Conservation (phyloP, 73 alveolate species). For the Paramecium tetraurelia region DNA sequence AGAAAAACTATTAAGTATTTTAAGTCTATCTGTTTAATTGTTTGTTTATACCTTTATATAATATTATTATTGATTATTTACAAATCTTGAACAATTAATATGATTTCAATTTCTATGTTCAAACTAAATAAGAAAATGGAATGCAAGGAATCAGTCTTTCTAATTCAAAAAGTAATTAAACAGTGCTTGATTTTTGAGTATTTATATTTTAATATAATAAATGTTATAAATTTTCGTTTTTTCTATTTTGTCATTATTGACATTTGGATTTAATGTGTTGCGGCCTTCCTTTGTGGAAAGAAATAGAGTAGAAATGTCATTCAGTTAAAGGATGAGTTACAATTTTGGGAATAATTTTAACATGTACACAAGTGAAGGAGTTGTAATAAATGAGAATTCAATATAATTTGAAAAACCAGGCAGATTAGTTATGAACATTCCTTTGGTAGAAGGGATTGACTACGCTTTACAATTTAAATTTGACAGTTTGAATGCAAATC, state of each 20-base stretch:
- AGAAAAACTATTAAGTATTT: no score
- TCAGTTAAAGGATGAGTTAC: slow-evolving; percentile 12
- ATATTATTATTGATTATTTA: no score
- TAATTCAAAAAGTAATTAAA: background rate
- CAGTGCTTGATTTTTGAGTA: background rate
- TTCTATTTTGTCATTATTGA: background rate
- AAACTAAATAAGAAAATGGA: no score
- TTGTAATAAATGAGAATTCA: background rate
- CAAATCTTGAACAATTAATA: background rate
- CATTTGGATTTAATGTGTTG: background rate
- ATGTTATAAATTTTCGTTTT: slow-evolving; percentile 11
- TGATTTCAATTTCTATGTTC: background rate
- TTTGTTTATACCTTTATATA: no score
- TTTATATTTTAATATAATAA: background rate
- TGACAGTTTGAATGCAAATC: slow-evolving; percentile 31
- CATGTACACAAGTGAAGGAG: slow-evolving; percentile 2
- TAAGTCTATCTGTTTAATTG: no score
- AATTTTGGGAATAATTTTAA: background rate
- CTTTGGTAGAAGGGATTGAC: slow-evolving; percentile 21
- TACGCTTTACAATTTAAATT: background rate
- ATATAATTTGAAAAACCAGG: slow-evolving; percentile 44
- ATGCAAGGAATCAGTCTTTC: no score
- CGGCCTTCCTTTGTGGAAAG: background rate
- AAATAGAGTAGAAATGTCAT: slow-evolving; percentile 6
- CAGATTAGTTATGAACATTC: background rate